Base-by-base conservation (phyloP, 202 grass and related monocot genomes). In the Digitaria exilis region DNA sequence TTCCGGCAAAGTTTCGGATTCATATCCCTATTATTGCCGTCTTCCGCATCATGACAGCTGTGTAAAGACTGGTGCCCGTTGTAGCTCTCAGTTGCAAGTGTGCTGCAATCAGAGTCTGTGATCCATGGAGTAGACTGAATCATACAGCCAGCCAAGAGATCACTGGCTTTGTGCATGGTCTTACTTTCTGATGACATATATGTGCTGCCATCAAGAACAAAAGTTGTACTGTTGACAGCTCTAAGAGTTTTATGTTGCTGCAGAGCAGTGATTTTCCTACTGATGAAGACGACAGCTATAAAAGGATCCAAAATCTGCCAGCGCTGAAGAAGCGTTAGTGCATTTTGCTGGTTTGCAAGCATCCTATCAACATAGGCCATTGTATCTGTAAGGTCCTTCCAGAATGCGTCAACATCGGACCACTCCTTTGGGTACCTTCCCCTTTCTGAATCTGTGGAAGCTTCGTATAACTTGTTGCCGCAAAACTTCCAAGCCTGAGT, bases 221-320 rank as follows among this genome's bases (percentile, higher is more conserved):
- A 77, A 18, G 87, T 92, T 75, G 84, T 74, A 82, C 87, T 92
- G n/a, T 90, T 81, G 4, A 96, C 86, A 86, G 91, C 91, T 85
- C 78, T 91, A 57, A 99, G 73, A 52, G 89, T 87, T 59, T 82
- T 95, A 45, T 70, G 65, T 32, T 93, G 89, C 84, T 92, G 86
- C 55, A 99, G 88, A 56, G 92, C 91, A 80, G 90, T 88, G 82
- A 99, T 86, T 74, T 99, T 98, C 84, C 92, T 94, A 84, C 84
- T 80, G 15, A 99, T 89, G 71, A 89, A 94, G 32, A 99, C 93
- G 13, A 99, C 89, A 54, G 96, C 85, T 52, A 99, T 75, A 76
- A 94, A 99, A 80, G 96, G 96, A 82, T 99, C 96, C 37, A 99
- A 83, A 74, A 90, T 76, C 72, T 88, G 78, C 96, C 96, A 99